phyloP scores from a whole-genome alignment of 2,329 filamentous ascomycete species.

The Akanthomyces muscarius region DNA sequence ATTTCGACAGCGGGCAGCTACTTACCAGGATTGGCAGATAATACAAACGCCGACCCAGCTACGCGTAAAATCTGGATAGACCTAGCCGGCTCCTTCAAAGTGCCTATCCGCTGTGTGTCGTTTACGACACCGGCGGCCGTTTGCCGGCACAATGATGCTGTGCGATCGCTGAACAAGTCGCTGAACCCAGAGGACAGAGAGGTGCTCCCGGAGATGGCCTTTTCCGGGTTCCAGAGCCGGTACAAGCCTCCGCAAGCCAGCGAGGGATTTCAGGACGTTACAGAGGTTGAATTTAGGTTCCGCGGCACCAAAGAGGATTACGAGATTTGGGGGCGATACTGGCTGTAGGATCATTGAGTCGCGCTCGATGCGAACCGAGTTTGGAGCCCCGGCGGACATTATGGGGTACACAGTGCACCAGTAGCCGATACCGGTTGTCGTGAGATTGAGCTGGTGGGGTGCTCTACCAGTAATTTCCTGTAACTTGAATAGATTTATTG shows the following conservation, averaged over 20 bases:
- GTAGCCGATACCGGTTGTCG: neutral
- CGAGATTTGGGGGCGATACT: slow-evolving; percentile 71
- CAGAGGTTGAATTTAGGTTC: slow-evolving; percentile 72
- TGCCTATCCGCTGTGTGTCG: slow-evolving; percentile 80
- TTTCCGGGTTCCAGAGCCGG: slow-evolving; percentile 67
- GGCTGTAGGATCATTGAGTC: slow-evolving; percentile 47
- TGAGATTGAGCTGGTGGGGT: neutral
- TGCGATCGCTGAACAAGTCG: slow-evolving; percentile 65
- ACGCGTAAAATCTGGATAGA: slow-evolving; percentile 75
- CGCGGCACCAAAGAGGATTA: slow-evolving; percentile 65
- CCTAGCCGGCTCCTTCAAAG: slow-evolving; percentile 63
- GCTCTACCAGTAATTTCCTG: neutral
- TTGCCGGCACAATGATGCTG: slow-evolving; percentile 81
- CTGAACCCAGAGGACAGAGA: slow-evolving; percentile 80
- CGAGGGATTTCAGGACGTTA: slow-evolving; percentile 83
- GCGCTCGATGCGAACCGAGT: neutral
- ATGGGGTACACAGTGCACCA: neutral
- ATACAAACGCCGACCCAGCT: slow-evolving; percentile 84
- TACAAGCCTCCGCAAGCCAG: slow-evolving; percentile 66
- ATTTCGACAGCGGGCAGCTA: neutral
- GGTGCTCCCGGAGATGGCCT: slow-evolving; percentile 74
- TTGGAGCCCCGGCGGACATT: neutral
- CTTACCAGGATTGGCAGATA: slow-evolving; percentile 55
- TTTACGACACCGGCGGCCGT: slow-evolving; percentile 70
- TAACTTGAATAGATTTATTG: neutral